Evolutionary conservation across 2,329 filamentous ascomycete genomes (phyloP).

Genomic region (Stachybotrys echinatus): DNA sequence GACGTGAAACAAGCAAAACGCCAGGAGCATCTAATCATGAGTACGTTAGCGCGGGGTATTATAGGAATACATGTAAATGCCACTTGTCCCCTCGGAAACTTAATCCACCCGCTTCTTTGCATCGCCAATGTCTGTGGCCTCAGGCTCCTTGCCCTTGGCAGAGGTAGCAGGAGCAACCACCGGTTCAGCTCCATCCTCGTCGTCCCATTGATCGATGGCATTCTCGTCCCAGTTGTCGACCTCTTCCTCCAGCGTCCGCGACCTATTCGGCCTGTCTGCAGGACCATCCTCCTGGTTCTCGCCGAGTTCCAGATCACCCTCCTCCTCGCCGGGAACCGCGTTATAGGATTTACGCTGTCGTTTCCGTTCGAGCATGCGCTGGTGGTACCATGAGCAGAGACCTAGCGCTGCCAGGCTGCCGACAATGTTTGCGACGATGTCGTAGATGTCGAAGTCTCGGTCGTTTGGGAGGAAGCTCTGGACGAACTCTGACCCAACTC

Average conservation of each 20-base stretch:
- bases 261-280: conserved; percentile 28
- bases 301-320: conserved; percentile 68
- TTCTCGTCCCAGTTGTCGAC: conserved; percentile 96
- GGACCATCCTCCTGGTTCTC: conserved; percentile 65
- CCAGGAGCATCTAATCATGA: background rate
- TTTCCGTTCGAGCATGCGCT: conserved; percentile 87
- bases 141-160: conserved; percentile 12
- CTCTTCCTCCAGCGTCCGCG: conserved; percentile 63
- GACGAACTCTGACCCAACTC: conserved; percentile 69
- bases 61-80: background rate
- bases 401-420: conserved; percentile 69
- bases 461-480: conserved; percentile 72
- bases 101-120: conserved; percentile 27
- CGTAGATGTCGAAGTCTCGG: conserved; percentile 68
- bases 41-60: background rate
- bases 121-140: conserved; percentile 21
- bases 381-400: conserved; percentile 87
- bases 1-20: background rate
- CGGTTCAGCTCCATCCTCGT: conserved; percentile 34
- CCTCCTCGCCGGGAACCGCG: conserved; percentile 59
- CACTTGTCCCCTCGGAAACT: background rate
- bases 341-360: conserved; percentile 68
- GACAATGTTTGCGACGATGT: conserved; percentile 82
- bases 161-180: conserved; percentile 4
- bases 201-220: conserved; percentile 52